Percentiles rank a stretch among this genome's conserved stretches.
Conservation (phyloP, 257 asterid genomes). For the Solanum infundibuliforme region DNA sequence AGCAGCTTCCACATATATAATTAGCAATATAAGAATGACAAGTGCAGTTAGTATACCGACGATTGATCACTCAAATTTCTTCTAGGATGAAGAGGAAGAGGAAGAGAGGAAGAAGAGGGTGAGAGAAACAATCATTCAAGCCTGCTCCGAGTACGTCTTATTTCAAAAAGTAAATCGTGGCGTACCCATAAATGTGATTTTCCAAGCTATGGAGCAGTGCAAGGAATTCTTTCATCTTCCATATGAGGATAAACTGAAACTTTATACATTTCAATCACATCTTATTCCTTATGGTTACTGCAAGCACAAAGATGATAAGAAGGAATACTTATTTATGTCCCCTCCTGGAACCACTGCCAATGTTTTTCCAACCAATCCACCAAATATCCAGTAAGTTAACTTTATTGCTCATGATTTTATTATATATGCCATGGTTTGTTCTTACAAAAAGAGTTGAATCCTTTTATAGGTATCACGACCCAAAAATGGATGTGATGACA, state of each 20-base stretch:
- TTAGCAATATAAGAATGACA: background rate
- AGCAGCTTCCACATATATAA: background rate
- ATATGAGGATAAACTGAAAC: background rate
- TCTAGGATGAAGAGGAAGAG: background rate
- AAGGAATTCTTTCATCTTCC: background rate
- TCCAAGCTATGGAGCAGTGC: background rate
- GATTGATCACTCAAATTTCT: background rate
- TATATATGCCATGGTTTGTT: too few species aligned
- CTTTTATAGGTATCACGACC: too few species aligned
- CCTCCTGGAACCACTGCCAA: background rate
- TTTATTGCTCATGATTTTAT: too few species aligned
- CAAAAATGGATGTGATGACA: too few species aligned
- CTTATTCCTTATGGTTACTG: background rate
- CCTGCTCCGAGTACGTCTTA: background rate
- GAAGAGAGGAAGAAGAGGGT: background rate
- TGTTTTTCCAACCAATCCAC: background rate
- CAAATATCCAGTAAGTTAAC: background rate
- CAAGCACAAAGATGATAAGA: background rate
- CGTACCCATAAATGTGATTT: background rate
- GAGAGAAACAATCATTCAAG: background rate
- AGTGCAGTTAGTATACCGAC: background rate
- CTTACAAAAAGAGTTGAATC: too few species aligned
- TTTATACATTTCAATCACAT: background rate
- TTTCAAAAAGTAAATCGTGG: background rate
- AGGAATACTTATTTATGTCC: background rate